A percentile compares a stretch with the other conserved stretches of the same genome.
These are phyloP conservation scores for Penicillium arizonense DNA, from an alignment of 495 filamentous ascomycete genomes.

Conservation along the genomic window DNA sequence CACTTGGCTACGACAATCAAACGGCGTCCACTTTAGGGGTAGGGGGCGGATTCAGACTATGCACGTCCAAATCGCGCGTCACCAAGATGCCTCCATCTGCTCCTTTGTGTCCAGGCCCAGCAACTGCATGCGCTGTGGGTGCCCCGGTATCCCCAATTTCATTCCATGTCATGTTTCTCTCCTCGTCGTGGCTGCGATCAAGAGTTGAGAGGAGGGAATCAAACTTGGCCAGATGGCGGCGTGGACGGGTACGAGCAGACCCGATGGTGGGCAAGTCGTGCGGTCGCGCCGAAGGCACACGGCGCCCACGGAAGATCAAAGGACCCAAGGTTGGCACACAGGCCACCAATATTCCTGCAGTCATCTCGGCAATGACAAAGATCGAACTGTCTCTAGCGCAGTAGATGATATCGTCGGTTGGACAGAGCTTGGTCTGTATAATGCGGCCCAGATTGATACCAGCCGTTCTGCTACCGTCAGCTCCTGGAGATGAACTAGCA, in stretches of 20 bases:
- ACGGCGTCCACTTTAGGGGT: too few relatives aligned
- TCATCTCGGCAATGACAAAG: slow-evolving; percentile 15
- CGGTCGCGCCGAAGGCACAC: background rate
- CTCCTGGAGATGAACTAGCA: background rate
- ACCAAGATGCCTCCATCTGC: background rate
- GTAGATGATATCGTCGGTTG: slow-evolving; percentile 6
- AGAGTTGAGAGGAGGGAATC: slow-evolving; percentile 1
- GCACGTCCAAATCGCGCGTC: slow-evolving; percentile 3
- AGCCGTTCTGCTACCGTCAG: slow-evolving; percentile 5
- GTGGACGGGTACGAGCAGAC: background rate
- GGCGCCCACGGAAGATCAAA: slow-evolving; percentile 7
- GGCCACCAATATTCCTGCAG: slow-evolving; percentile 13
- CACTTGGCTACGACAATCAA: background rate
- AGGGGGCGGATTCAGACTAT: background rate
- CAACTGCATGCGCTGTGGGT: background rate
- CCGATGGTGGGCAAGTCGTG: slow-evolving; percentile 6
- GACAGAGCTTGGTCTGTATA: slow-evolving; percentile 12
- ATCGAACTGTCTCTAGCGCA: slow-evolving; percentile 14
- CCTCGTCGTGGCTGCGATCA: background rate
- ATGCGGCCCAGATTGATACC: slow-evolving; percentile 20
- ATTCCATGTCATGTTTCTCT: background rate
- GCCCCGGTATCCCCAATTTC: background rate
- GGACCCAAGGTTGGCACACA: slow-evolving; percentile 19
- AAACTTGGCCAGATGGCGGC: background rate
- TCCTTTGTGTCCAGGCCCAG: background rate